Conservation (phyloP, 2,329 filamentous ascomycete species). For the Canariomyces notabilis region DNA sequence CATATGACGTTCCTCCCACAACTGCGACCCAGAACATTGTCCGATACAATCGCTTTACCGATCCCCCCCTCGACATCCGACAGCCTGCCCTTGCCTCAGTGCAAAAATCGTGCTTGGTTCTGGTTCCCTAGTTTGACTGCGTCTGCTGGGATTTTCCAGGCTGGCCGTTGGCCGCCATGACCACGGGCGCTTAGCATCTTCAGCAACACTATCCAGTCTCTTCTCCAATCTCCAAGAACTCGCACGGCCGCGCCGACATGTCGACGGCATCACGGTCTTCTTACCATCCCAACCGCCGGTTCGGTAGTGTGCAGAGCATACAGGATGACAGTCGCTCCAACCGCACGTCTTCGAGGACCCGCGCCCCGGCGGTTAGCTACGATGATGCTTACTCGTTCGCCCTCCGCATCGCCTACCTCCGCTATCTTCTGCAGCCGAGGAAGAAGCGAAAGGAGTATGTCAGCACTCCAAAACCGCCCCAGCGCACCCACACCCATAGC, state of each 20-base stretch:
- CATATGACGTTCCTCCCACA: neutral
- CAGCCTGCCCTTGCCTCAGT: neutral
- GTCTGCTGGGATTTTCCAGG: neutral
- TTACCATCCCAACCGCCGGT: slow-evolving; percentile 41
- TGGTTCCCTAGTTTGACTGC: no score
- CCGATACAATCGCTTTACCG: neutral
- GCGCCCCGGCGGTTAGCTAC: slow-evolving; percentile 48
- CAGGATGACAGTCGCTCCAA: slow-evolving; percentile 36
- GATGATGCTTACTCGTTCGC: slow-evolving; percentile 91
- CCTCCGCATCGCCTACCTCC: slow-evolving; percentile 82
- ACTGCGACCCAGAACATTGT: neutral
- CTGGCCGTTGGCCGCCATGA: slow-evolving; percentile 8
- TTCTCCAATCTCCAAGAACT: neutral
- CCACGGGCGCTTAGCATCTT: slow-evolving; percentile 4
- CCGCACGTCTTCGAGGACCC: slow-evolving; percentile 43
- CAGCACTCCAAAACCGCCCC: slow-evolving; percentile 56
- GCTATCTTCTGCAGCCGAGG: slow-evolving; percentile 88
- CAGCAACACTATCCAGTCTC: slow-evolving; percentile 1
- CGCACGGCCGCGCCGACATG: slow-evolving; percentile 33
- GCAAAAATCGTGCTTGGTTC: no score
- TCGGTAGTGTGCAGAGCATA: slow-evolving; percentile 27
- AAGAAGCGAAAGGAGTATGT: slow-evolving; percentile 87
- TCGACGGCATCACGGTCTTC: slow-evolving; percentile 48
- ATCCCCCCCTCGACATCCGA: neutral
- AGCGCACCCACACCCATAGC: slow-evolving; percentile 63